phyloP scores from a whole-genome alignment of 306 rosid genomes.

The Boehmeria nivea region DNA sequence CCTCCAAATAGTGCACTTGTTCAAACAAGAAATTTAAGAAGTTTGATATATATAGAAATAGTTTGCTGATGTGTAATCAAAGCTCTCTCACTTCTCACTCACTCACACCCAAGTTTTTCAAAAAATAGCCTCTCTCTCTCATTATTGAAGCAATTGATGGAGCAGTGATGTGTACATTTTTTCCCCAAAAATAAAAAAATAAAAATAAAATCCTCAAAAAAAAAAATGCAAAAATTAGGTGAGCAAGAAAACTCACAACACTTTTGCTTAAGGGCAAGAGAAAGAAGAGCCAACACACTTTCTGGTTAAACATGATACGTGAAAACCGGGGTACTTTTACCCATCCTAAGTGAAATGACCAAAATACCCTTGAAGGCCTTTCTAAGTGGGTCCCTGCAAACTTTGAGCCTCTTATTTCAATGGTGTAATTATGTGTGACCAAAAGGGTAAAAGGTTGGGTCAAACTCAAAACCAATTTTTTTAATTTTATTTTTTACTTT shows the following conservation, averaged over 20 bases:
- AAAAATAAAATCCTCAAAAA: too few species aligned
- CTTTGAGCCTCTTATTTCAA: conserved; percentile 5
- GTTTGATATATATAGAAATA: background rate
- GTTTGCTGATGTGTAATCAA: background rate
- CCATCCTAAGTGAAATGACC: conserved; percentile 5
- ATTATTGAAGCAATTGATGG: too few species aligned
- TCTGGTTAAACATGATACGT: conserved; percentile 29
- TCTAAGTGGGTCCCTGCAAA: background rate
- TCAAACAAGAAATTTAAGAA: background rate
- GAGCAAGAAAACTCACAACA: conserved; percentile 13
- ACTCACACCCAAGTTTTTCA: too few species aligned
- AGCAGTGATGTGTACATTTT: too few species aligned
- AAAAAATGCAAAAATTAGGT: too few species aligned
- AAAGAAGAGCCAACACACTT: background rate
- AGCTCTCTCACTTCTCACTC: background rate
- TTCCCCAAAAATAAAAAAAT: too few species aligned
- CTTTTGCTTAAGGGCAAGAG: conserved; percentile 14
- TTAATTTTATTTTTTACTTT: too few species aligned
- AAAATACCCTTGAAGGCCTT: conserved; percentile 7
- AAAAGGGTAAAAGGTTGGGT: conserved; percentile 10
- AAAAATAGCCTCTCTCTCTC: too few species aligned
- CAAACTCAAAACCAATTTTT: conserved; percentile 18
- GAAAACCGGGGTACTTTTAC: conserved; percentile 37
- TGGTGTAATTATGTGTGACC: background rate
- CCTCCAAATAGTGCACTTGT: conserved; percentile 1